Conservation (phyloP, 768 basidiomycete genomes). For the Punctularia strigosozonata region DNA sequence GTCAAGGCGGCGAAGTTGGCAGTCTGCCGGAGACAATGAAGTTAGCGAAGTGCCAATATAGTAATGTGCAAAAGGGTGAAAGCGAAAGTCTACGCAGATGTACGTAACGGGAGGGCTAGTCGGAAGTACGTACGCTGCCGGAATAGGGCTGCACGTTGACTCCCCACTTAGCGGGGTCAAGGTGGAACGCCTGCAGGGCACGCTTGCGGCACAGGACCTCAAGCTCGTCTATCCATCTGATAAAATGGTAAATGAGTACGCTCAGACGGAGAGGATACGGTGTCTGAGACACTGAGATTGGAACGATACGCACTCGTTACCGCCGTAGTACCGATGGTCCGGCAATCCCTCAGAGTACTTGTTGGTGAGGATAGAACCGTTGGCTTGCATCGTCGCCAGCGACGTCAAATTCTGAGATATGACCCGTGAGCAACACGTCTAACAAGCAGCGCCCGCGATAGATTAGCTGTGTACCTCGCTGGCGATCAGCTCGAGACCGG, state of each 20-base stretch:
- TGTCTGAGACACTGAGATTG: no score
- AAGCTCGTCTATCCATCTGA: constrained; percentile 94
- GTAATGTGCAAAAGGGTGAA: no score
- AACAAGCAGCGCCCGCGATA: background rate
- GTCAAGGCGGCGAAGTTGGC: constrained; percentile 91
- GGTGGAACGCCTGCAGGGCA: constrained; percentile 91
- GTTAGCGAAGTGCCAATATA: no score
- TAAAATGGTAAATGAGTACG: no score
- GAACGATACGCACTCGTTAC: no score
- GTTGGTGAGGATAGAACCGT: constrained; percentile 97
- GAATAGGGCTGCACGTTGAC: constrained; percentile 99
- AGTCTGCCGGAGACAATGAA: constrained; percentile 3
- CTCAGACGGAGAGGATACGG: no score
- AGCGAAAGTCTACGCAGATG: background rate
- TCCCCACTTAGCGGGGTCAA: constrained; percentile 89
- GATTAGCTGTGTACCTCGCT: constrained; percentile 61
- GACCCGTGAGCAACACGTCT: background rate
- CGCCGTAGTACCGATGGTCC: constrained; percentile 93
- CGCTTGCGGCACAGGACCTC: constrained; percentile 92
- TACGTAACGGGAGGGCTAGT: background rate
- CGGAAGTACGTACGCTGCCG: constrained; percentile 53
- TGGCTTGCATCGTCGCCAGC: constrained; percentile 92
- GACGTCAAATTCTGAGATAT: constrained; percentile 82
- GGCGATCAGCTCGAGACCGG: constrained; percentile 96
- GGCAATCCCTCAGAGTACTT: constrained; percentile 99